Base-by-base conservation (phyloP, 768 basidiomycete species). In the Dictyophora rubrovolvata region DNA sequence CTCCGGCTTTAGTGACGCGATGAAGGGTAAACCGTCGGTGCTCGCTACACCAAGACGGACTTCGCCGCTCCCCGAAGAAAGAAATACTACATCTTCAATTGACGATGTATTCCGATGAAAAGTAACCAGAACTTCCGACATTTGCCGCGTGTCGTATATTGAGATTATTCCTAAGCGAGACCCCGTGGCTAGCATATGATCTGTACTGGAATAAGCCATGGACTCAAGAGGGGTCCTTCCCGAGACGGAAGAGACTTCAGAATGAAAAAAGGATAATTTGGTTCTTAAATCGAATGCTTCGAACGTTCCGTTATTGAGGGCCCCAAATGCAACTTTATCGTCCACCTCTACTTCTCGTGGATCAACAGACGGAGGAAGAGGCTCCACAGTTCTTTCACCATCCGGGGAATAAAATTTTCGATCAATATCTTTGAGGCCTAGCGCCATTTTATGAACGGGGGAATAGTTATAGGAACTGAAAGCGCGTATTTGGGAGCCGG, bases 1-100 rank as follows among this genome's bases (percentile, higher is more conserved):
- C 33, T 74, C 73, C 0, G 75, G 69, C 0, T 69, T 64, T 1
- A 82, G 63, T 42, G 68, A 69, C 0, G 79, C 79, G 17, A 83
- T 65, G 63, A 77, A 86, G 0, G 84, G 81, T 35, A 86, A 70
- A 1, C 84, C 85, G 65, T 86, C 84, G 48, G 75, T 73, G 0
- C 80, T 79, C 1, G 77, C 79, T 1, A 85, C 72, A 1, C 73
- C 76, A 53, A 86, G 60, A 5, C 69, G 70, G 1, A 74, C 67
- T 10, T 68, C 69, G 2, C 14, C 46, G 10, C 53, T 16, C 55
- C 18, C 36, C 34, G 23, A 54, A 37, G 61, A 46, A 18, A 71
- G 56, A 55, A 79, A 78, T 1, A 66, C 66, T 3, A 86, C 53
- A 61, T 79, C 79, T 55, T 81, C 79, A 5, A 86, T 72, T 1